Evolutionary conservation across 169 alveolate genomes (phyloP).

Genomic region (Cryptosporidium sp.): DNA sequence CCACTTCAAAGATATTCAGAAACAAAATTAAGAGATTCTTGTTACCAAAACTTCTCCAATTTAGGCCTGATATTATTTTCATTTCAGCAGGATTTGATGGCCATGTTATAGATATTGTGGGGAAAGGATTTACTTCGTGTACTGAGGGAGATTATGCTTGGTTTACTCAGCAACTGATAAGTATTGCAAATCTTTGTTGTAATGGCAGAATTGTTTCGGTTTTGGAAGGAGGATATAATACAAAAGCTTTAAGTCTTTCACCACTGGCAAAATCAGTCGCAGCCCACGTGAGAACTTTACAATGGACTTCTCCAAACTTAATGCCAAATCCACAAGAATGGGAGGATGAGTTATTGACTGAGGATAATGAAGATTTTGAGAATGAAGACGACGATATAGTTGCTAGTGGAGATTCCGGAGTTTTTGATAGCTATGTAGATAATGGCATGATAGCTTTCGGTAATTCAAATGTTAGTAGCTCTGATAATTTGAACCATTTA

Average conservation of each 20-base stretch:
- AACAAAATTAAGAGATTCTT: constrained; percentile 85
- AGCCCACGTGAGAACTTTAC: constrained; percentile 90
- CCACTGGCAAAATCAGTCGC: constrained; percentile 94
- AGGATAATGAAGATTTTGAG: constrained; percentile 22
- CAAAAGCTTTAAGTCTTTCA: constrained; percentile 90
- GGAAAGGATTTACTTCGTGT: constrained; percentile 89
- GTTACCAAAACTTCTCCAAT: constrained; percentile 91
- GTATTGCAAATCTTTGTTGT: constrained; percentile 93
- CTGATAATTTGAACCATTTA: neutral
- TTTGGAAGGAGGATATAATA: constrained; percentile 99
- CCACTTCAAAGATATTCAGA: constrained; percentile 84
- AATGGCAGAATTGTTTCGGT: constrained; percentile 95
- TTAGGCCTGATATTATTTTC: constrained; percentile 93
- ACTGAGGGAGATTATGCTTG: constrained; percentile 94
- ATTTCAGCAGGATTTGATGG: constrained; percentile 99
- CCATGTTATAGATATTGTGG: constrained; percentile 92
- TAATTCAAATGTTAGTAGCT: neutral
- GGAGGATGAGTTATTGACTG: constrained; percentile 47
- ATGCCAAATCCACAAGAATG: constrained; percentile 76
- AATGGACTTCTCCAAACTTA: constrained; percentile 71
- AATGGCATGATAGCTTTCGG: neutral
- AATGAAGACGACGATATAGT: neutral
- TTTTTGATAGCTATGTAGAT: neutral
- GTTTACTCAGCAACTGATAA: constrained; percentile 92
- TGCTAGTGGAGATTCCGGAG: neutral